Evolutionary conservation across 1,284 basidiomycete genomes (phyloP).

Genomic region (Mixia osmundae): DNA sequence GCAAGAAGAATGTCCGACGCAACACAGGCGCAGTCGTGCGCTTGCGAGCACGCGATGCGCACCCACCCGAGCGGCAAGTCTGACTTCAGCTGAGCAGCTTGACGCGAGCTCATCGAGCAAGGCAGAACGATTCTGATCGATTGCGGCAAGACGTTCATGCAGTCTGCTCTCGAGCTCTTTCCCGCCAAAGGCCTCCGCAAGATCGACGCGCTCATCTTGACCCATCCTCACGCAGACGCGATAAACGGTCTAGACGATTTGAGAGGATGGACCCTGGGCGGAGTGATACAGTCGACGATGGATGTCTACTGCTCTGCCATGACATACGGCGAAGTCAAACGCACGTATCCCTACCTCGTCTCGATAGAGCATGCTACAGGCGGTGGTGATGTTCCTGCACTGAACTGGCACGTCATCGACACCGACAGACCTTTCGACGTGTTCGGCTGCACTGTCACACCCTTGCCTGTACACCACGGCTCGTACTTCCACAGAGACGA

Average conservation of each 20-base stretch:
- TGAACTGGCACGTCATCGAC: conserved; percentile 47
- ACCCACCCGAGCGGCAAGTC: conserved; percentile 26
- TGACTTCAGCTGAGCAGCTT: no score
- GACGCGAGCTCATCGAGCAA: background rate
- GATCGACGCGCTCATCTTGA: conserved; percentile 54
- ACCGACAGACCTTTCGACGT: conserved; percentile 40
- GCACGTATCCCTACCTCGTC: conserved; percentile 50
- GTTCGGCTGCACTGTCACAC: conserved; percentile 36
- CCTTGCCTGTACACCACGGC: conserved; percentile 34
- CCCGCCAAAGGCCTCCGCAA: conserved; percentile 43
- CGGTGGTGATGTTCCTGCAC: conserved; percentile 40
- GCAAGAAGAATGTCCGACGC: conserved; percentile 46
- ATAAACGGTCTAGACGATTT: conserved; percentile 56
- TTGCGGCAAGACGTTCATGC: conserved; percentile 54
- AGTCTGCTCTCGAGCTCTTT: conserved; percentile 52
- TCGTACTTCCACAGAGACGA: conserved; percentile 23
- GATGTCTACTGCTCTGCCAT: conserved; percentile 35
- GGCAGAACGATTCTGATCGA: conserved; percentile 36
- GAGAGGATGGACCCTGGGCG: conserved; percentile 45
- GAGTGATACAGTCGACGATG: conserved; percentile 41
- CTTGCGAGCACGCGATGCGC: conserved; percentile 15
- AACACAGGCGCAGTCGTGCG: conserved; percentile 47
- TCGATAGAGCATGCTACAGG: conserved; percentile 48
- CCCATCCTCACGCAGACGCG: conserved; percentile 28
- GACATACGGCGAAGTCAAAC: background rate